phyloP scores from a whole-genome alignment of 208 protist genomes.

The Balamuthia mandrillaris region DNA sequence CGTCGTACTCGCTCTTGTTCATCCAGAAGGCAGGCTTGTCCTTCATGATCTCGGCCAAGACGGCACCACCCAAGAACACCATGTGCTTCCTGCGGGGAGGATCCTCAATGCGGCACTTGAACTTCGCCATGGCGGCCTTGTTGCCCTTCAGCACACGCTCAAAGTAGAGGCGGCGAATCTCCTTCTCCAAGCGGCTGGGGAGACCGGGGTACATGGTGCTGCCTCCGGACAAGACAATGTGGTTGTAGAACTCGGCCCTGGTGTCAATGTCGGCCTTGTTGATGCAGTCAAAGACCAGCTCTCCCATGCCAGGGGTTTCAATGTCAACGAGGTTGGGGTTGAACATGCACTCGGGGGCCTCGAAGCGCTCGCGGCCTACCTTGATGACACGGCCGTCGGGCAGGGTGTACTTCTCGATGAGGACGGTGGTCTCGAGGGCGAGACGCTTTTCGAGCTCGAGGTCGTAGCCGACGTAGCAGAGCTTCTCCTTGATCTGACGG shows the following conservation, averaged over 20 bases:
- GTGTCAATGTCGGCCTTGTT: conserved; percentile 79
- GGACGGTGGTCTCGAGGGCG: conserved; percentile 76
- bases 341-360: conserved; percentile 94
- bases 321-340: conserved; percentile 87
- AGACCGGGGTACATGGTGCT: conserved; percentile 95
- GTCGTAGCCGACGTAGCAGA: conserved; percentile 87
- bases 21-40: conserved; percentile 81
- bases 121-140: conserved; percentile 65
- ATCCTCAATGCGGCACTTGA: conserved; percentile 90
- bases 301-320: conserved; percentile 82
- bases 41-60: conserved; percentile 91
- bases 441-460: conserved; percentile 84
- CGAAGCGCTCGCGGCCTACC: conserved; percentile 85
- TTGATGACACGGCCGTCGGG: conserved; percentile 88
- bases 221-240: conserved; percentile 95
- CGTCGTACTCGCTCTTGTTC: conserved; percentile 76
- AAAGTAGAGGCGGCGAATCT: conserved; percentile 86
- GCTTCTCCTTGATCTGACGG: conserved; percentile 88
- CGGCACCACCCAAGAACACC: conserved; percentile 93
- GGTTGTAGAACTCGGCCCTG: conserved; percentile 85
- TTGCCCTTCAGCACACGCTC: conserved; percentile 85
- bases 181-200: conserved; percentile 87
- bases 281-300: conserved; percentile 90
- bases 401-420: conserved; percentile 79
- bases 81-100: conserved; percentile 94